Evolutionary conservation across 108 stramenopile species (phyloP).

Genomic region (Skeletonema marinoi): DNA sequence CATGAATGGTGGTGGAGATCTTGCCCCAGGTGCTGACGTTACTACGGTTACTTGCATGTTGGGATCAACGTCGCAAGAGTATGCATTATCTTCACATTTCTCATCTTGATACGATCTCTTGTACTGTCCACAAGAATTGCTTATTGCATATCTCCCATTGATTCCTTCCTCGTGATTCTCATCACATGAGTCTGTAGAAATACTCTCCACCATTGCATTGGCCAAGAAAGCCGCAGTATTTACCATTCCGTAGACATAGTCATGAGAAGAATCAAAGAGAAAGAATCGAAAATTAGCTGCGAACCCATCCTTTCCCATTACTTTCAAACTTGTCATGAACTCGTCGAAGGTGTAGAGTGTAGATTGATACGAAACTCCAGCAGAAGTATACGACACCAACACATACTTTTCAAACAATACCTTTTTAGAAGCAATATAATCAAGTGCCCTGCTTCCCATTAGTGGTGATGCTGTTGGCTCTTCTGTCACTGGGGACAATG

Average conservation of each 20-base stretch:
- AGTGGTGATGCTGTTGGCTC: neutral
- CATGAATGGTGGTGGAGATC: constrained; percentile 35
- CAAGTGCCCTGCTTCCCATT: neutral
- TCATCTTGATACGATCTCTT: constrained; percentile 38
- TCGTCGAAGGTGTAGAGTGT: neutral
- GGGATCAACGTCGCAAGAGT: constrained; percentile 27
- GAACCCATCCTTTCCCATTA: neutral
- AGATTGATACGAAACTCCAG: neutral
- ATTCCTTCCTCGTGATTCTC: constrained; percentile 24
- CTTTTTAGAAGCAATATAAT: neutral
- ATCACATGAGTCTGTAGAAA: constrained; percentile 38
- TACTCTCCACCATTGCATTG: constrained; percentile 27
- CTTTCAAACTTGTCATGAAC: neutral
- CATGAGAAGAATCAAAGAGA: neutral
- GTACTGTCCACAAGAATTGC: constrained; percentile 38
- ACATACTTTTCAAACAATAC: neutral
- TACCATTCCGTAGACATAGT: constrained; percentile 4
- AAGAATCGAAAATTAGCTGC: neutral
- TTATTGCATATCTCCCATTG: constrained; percentile 28
- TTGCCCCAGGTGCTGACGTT: constrained; percentile 9
- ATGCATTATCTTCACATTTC: constrained; percentile 7
- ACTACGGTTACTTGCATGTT: constrained; percentile 29
- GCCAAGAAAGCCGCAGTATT: constrained; percentile 31
- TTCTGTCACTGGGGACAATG: neutral
- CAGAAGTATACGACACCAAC: neutral